phyloP scores from a whole-genome alignment of 192 early-diverging fungal species.

The Coemansia sp. region DNA sequence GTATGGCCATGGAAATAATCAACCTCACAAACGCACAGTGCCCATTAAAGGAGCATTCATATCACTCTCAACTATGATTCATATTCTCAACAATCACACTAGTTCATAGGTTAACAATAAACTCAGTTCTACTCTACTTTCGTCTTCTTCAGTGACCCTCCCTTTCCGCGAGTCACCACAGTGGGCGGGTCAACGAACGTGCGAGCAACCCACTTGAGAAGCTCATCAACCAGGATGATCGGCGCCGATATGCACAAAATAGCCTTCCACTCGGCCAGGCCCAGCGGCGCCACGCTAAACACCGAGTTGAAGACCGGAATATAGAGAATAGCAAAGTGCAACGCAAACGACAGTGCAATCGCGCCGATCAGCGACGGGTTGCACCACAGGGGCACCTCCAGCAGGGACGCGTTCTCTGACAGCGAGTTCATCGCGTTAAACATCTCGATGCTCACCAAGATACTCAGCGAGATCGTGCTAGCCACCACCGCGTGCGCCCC shows the following conservation, averaged over 20 bases:
- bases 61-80: too few relatives aligned
- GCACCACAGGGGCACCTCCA: slow-evolving; percentile 87
- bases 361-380: slow-evolving; percentile 87
- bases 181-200: slow-evolving; percentile 51
- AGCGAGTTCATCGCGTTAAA: slow-evolving; percentile 97
- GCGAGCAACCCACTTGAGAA: slow-evolving; percentile 74
- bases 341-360: slow-evolving; percentile 82
- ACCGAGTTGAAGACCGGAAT: slow-evolving; percentile 93
- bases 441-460: slow-evolving; percentile 98
- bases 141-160: slow-evolving; percentile 18
- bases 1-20: not conserved
- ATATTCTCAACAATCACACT: too few relatives aligned
- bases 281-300: slow-evolving; percentile 89
- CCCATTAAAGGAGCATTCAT: too few relatives aligned
- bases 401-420: slow-evolving; percentile 91
- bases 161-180: not conserved
- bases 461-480: slow-evolving; percentile 92
- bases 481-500: slow-evolving; percentile 78
- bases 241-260: slow-evolving; percentile 88
- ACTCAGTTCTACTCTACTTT: slow-evolving; percentile 2
- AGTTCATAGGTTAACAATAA: too few relatives aligned
- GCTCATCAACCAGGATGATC: slow-evolving; percentile 90
- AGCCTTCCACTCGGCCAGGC: slow-evolving; percentile 84
- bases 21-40: not conserved
- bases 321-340: slow-evolving; percentile 97